Conservation (phyloP, 2,329 filamentous ascomycete genomes). For the Teratosphaeria viscida region DNA sequence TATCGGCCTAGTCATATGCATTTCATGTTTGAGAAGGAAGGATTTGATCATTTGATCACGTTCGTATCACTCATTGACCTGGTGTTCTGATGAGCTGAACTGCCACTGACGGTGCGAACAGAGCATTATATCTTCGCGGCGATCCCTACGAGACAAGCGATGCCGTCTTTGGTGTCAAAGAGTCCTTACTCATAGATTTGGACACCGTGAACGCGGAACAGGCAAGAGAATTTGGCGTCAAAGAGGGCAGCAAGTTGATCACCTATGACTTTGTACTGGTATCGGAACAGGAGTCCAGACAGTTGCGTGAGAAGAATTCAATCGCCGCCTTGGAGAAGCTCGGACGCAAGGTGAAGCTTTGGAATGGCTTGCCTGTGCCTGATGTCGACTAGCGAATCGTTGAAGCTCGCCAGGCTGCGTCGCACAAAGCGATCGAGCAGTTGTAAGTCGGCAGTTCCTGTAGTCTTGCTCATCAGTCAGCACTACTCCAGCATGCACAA, state of each 20-base stretch:
- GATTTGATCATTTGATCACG: conserved; percentile 75
- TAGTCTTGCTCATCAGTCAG: too few species aligned
- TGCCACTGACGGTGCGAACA: conserved; percentile 25
- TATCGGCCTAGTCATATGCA: conserved; percentile 73
- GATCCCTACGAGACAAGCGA: conserved; percentile 77
- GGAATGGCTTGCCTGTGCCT: conserved; percentile 66
- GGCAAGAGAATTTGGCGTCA: conserved; percentile 51
- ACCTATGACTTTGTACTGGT: conserved; percentile 68
- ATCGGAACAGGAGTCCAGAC: conserved; percentile 56
- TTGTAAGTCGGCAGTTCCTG: not conserved
- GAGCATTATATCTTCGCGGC: conserved; percentile 64
- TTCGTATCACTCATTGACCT: conserved; percentile 36
- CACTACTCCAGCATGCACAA: too few species aligned
- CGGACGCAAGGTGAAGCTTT: conserved; percentile 59
- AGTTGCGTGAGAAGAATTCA: conserved; percentile 56
- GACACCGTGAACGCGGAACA: conserved; percentile 42
- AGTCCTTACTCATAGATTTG: conserved; percentile 62
- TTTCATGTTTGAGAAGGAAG: conserved; percentile 77
- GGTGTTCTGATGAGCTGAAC: not conserved
- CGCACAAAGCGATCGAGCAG: not conserved
- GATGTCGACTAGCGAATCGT: conserved; percentile 44
- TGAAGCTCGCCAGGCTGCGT: not conserved
- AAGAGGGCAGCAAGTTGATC: conserved; percentile 46
- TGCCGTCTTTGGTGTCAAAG: conserved; percentile 78
- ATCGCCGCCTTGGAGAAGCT: conserved; percentile 55